Evolutionary conservation across 352 stramenopile species (phyloP).

Genomic region (Stramenopiles sp.): DNA sequence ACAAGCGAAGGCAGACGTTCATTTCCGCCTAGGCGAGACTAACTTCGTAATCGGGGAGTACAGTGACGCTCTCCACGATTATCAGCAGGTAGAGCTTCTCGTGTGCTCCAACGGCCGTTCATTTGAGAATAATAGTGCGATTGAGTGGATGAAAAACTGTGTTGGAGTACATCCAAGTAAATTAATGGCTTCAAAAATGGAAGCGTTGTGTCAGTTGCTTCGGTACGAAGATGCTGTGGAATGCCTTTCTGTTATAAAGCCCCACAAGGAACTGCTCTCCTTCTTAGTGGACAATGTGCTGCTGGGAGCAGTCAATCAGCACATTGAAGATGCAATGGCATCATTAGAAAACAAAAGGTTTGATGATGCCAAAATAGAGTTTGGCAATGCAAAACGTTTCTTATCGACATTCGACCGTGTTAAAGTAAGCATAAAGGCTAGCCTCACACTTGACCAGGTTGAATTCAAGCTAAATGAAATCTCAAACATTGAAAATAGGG

Average conservation of each 20-base stretch:
- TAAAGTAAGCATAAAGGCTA: too few species aligned
- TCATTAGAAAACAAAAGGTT: background rate
- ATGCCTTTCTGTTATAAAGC: background rate
- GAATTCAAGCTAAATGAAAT: too few species aligned
- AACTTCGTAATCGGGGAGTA: background rate
- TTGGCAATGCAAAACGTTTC: background rate
- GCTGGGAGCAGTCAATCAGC: background rate
- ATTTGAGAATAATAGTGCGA: background rate
- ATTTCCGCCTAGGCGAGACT: background rate
- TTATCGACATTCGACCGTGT: too few species aligned
- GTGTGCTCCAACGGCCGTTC: background rate
- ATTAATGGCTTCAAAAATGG: background rate
- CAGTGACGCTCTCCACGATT: background rate
- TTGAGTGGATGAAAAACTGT: background rate
- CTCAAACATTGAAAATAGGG: too few species aligned
- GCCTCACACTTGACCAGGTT: too few species aligned
- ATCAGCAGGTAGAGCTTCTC: background rate
- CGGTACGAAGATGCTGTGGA: background rate
- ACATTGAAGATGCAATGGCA: background rate
- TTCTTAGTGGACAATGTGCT: background rate
- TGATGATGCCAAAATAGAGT: background rate
- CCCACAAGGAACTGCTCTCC: background rate
- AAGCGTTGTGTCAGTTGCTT: background rate
- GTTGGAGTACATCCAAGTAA: background rate
- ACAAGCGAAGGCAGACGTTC: background rate